phyloP scores from a whole-genome alignment of 1,284 basidiomycete species.

The Puccinia hordei region DNA sequence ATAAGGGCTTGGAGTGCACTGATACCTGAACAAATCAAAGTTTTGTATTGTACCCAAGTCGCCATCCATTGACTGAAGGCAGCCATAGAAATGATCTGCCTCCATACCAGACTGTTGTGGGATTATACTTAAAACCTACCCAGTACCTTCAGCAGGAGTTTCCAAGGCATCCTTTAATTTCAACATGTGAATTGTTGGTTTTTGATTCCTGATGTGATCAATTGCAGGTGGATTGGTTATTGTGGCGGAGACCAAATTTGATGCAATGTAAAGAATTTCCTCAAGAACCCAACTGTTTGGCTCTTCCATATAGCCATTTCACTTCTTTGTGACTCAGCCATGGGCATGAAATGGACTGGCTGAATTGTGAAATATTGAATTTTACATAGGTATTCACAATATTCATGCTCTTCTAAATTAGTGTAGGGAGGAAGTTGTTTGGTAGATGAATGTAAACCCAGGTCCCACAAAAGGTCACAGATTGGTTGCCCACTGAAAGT shows the following conservation, averaged over 20 bases:
- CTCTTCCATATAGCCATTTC: not conserved
- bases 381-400: not conserved
- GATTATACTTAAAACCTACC: slow-evolving; percentile 5
- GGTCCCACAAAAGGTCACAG: not conserved
- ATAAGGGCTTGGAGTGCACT: not conserved
- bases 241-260: not conserved
- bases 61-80: slow-evolving; percentile 21
- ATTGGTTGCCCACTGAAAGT: not conserved
- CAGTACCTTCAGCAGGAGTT: slow-evolving; percentile 21
- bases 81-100: slow-evolving; percentile 5
- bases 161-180: slow-evolving; percentile 18
- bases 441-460: not conserved
- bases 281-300: not conserved
- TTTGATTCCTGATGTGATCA: not conserved
- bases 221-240: not conserved
- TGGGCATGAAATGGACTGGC: slow-evolving; percentile 7
- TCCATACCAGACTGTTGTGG: slow-evolving; percentile 10
- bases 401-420: not conserved
- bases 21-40: not conserved
- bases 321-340: not conserved
- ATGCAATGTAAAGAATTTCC: not conserved
- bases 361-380: not conserved
- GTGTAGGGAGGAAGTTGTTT: not conserved
- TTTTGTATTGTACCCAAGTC: slow-evolving; percentile 27
- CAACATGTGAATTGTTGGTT: not conserved